phyloP scores from a whole-genome alignment of 2,329 filamentous ascomycete species.

The Raffaelea arxii region DNA sequence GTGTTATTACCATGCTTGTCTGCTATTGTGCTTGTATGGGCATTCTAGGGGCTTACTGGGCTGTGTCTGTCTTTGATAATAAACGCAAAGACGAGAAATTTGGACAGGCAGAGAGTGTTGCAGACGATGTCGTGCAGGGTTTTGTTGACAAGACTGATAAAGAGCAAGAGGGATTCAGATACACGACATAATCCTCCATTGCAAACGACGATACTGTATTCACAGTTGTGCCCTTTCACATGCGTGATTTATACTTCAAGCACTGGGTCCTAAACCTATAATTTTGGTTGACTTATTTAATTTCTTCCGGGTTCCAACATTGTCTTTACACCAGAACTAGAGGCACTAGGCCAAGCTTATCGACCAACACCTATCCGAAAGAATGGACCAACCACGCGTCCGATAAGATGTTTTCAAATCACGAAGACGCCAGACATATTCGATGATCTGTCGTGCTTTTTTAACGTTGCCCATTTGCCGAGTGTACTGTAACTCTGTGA shows the following conservation, averaged over 20 bases:
- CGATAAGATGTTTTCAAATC: too few relatives aligned
- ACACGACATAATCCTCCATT: neutral
- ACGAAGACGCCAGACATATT: neutral
- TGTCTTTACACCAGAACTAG: too few relatives aligned
- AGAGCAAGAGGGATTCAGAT: neutral
- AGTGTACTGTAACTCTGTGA: neutral
- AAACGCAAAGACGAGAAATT: neutral
- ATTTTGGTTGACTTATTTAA: too few relatives aligned
- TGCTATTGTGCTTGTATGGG: constrained; percentile 32
- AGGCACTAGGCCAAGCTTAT: neutral
- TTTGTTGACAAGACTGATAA: neutral
- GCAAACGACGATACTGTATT: neutral
- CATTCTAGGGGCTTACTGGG: constrained; percentile 15
- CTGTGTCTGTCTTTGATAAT: neutral
- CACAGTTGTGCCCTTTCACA: neutral
- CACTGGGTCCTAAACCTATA: too few relatives aligned
- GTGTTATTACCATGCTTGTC: constrained; percentile 44
- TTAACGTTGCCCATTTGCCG: neutral
- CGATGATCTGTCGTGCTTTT: neutral
- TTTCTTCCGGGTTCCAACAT: too few relatives aligned
- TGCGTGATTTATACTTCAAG: too few relatives aligned
- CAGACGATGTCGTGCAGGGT: neutral
- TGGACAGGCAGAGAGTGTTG: neutral
- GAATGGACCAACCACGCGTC: neutral
- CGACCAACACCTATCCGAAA: neutral